A percentile compares a stretch with the other conserved stretches of the same genome.
phyloP scores from a whole-genome alignment of 1,284 basidiomycete genomes.

The Ustilago trichophora region DNA sequence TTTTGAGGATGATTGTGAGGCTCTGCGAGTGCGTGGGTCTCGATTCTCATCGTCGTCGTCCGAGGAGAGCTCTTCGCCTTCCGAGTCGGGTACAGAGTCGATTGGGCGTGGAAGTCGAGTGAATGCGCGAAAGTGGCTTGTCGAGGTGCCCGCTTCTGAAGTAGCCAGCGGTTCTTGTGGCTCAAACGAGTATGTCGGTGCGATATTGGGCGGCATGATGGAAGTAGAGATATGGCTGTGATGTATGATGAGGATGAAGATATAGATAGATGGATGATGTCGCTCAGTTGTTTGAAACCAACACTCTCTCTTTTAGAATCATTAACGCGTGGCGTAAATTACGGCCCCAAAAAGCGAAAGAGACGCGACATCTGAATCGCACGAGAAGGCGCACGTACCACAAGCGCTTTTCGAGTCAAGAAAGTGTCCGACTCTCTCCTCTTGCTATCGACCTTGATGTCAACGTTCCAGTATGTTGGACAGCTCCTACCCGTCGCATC shows the following conservation, averaged over 20 bases:
- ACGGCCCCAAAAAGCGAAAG: background rate
- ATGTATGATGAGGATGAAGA: no score
- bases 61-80: conserved; percentile 26
- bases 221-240: no score
- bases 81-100: conserved; percentile 30
- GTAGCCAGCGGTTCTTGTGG: conserved; percentile 22
- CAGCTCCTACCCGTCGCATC: no score
- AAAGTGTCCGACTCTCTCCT: no score
- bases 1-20: conserved; percentile 19
- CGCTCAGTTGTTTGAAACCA: no score
- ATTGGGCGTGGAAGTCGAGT: conserved; percentile 14
- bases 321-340: conserved; percentile 45
- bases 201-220: conserved; percentile 5
- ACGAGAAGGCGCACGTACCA: conserved; percentile 34
- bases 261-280: no score
- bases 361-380: conserved; percentile 18
- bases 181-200: conserved; percentile 24
- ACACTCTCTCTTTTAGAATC: no score
- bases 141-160: conserved; percentile 14
- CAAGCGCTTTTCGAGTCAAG: no score
- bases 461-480: no score
- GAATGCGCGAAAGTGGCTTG: conserved; percentile 40
- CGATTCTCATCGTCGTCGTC: conserved; percentile 31
- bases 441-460: no score
- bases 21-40: conserved; percentile 11